Evolutionary conservation across 1,284 basidiomycete genomes (phyloP).

Genomic region (Rhodotorula sp.): DNA sequence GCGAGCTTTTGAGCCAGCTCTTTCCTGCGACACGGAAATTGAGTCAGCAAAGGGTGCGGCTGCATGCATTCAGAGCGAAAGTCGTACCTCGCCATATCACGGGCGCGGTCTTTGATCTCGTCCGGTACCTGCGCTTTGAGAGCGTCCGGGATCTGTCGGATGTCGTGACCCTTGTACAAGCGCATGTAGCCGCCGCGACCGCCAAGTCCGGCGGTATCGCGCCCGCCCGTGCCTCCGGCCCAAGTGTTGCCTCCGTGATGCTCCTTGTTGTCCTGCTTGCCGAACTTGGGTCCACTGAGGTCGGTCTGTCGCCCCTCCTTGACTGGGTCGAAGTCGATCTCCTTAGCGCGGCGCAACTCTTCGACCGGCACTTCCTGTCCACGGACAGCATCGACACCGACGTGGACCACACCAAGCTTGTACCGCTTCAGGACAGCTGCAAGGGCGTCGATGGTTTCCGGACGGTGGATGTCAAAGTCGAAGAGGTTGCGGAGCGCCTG

Average conservation of each 20-base stretch:
- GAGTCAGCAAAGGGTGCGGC: too few species aligned
- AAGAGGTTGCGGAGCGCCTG: constrained; percentile 49
- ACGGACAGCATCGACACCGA: constrained; percentile 37
- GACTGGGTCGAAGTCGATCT: constrained; percentile 36
- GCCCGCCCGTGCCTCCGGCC: constrained; percentile 49
- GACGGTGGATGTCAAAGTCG: constrained; percentile 49
- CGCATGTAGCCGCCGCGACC: constrained; percentile 42
- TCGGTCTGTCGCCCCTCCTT: constrained; percentile 18
- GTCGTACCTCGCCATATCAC: constrained; percentile 47
- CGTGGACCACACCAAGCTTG: constrained; percentile 23
- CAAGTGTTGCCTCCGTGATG: constrained; percentile 50
- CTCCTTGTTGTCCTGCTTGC: constrained; percentile 47
- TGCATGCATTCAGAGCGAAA: background rate
- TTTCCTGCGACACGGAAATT: constrained; percentile 16
- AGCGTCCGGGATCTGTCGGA: constrained; percentile 47
- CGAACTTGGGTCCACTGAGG: constrained; percentile 43
- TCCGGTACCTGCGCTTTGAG: constrained; percentile 48
- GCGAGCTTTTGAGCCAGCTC: constrained; percentile 48
- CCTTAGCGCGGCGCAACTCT: constrained; percentile 16
- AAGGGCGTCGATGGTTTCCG: constrained; percentile 48
- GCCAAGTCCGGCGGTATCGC: constrained; percentile 49
- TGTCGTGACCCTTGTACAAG: constrained; percentile 42
- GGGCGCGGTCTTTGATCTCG: constrained; percentile 47
- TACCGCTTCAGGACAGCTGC: constrained; percentile 44
- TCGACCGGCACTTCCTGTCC: constrained; percentile 1